These are phyloP conservation scores for Camelina hispida DNA, from an alignment of 345 rosid species.

Conservation along the genomic window DNA sequence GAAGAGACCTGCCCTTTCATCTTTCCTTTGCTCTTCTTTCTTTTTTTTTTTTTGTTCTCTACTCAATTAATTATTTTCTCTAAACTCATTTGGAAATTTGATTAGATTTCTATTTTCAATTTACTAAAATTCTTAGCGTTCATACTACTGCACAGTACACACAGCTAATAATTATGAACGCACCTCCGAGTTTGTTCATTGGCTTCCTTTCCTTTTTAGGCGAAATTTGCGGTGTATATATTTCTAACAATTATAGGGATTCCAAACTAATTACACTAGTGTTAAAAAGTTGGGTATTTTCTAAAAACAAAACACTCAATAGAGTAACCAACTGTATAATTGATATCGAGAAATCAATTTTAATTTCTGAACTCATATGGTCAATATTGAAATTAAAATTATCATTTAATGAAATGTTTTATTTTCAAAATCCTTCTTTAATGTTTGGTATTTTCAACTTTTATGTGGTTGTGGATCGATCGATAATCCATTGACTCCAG, in stretches of 20 bases:
- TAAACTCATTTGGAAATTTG: not conserved
- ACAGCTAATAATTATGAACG: not conserved
- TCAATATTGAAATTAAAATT: not conserved
- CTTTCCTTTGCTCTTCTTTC: constrained; percentile 8
- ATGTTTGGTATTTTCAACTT: not conserved
- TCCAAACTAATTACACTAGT: not conserved
- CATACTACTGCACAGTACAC: not conserved
- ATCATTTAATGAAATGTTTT: not conserved
- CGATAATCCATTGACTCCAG: too few relatives aligned
- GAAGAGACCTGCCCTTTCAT: constrained; percentile 41
- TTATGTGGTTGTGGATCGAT: not conserved
- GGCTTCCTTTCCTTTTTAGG: not conserved
- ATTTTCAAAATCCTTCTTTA: not conserved
- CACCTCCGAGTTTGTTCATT: not conserved
- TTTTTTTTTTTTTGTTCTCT: not conserved
- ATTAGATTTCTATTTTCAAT: constrained; percentile 2
- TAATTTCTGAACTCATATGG: not conserved
- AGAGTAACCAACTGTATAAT: not conserved
- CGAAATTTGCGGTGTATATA: not conserved
- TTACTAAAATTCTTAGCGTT: not conserved
- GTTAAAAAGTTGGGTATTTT: not conserved
- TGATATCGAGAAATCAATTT: not conserved
- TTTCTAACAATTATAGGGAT: not conserved
- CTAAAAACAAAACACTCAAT: not conserved
- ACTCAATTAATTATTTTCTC: not conserved